Evolutionary conservation across 225 moss, liverwort and hornwort species (phyloP).

Genomic region (Ulota crispa): DNA sequence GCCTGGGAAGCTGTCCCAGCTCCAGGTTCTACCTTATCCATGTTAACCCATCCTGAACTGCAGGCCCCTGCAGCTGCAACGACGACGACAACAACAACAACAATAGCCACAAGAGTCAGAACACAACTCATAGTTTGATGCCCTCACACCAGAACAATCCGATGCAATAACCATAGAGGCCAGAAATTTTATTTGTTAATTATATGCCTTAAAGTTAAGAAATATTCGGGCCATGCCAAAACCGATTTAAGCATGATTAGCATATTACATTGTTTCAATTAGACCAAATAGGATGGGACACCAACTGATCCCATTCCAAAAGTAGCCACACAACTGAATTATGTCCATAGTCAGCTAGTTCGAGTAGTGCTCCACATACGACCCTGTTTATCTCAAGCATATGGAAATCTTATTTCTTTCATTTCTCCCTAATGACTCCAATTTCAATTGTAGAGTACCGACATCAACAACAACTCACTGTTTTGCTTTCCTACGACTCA

Average conservation of each 20-base stretch:
- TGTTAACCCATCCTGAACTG: slow-evolving; percentile 54
- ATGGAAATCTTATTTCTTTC: not conserved
- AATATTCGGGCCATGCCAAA: not conserved
- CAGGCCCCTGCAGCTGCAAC: slow-evolving; percentile 33
- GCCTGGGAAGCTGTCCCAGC: slow-evolving; percentile 41
- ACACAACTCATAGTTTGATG: not conserved
- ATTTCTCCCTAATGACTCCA: not conserved
- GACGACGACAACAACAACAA: not conserved
- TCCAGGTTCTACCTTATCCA: slow-evolving; percentile 50
- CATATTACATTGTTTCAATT: not conserved
- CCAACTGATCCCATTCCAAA: slow-evolving; percentile 15
- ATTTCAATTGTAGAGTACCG: not conserved
- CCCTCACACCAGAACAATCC: slow-evolving; percentile 14
- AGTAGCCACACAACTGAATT: not conserved
- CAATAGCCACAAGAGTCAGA: slow-evolving; percentile 6
- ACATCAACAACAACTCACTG: not conserved
- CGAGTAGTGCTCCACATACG: not conserved
- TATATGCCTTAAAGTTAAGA: not conserved
- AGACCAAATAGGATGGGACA: not conserved
- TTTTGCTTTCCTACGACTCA: not conserved
- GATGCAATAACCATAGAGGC: not conserved
- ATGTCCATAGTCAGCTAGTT: not conserved
- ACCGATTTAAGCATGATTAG: slow-evolving; percentile 7
- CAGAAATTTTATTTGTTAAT: slow-evolving; percentile 1
- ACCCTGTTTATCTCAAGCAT: not conserved